Conservation (phyloP, 1,139 yeast genomes). For the Blastobotrys indianensis region DNA sequence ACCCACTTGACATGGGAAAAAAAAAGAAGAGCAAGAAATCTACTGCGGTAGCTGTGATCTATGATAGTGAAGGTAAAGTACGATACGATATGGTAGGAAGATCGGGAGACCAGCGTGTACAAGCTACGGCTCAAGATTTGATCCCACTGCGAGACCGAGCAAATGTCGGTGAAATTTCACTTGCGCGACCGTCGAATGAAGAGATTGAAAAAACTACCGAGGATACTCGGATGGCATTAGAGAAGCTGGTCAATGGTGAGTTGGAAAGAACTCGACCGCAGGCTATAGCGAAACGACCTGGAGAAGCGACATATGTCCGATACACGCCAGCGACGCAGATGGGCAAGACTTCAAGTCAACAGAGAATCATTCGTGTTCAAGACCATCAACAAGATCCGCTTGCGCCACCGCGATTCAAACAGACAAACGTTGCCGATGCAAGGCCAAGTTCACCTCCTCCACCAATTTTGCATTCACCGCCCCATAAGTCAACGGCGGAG, state of each 20-base stretch:
- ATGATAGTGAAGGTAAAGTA: constrained; percentile 32
- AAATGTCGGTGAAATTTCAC: constrained; percentile 32
- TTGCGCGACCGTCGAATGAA: constrained; percentile 40
- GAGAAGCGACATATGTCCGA: constrained; percentile 41
- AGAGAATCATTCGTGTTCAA: constrained; percentile 49
- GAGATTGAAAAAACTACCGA: constrained; percentile 38
- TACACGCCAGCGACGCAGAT: constrained; percentile 44
- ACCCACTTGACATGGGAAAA: constrained; percentile 33
- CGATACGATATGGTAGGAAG: constrained; percentile 36
- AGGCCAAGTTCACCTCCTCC: constrained; percentile 57
- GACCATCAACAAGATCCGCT: constrained; percentile 74
- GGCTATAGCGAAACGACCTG: constrained; percentile 24
- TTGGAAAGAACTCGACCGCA: constrained; percentile 30
- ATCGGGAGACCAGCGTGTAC: constrained; percentile 31
- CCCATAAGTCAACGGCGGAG: constrained; percentile 57
- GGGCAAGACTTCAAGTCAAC: constrained; percentile 27
- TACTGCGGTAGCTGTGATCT: constrained; percentile 31
- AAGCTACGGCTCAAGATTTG: constrained; percentile 39
- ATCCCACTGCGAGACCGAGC: constrained; percentile 45
- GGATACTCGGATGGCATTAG: constrained; percentile 46
- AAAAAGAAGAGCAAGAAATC: constrained; percentile 13
- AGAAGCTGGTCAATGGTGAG: constrained; percentile 40
- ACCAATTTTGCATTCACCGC: constrained; percentile 46
- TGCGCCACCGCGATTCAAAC: constrained; percentile 74
- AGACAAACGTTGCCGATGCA: constrained; percentile 64